These are phyloP conservation scores for Danielozyma ontarioensis DNA, from an alignment of 805 yeast species.

Conservation along the genomic window DNA sequence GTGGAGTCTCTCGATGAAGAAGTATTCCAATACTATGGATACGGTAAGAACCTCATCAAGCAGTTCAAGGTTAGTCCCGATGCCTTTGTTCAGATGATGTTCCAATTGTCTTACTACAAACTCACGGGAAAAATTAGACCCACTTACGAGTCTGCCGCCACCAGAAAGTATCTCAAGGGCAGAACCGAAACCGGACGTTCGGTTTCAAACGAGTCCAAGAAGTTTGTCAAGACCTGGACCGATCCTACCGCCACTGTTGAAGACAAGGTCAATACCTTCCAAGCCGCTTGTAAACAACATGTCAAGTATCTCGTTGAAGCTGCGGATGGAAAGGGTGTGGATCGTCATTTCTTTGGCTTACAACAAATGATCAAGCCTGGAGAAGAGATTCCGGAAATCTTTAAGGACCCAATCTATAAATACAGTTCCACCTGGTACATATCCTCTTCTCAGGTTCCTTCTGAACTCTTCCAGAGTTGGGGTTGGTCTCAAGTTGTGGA, in stretches of 20 bases:
- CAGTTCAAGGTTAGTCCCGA: constrained; percentile 86
- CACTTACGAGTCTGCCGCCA: constrained; percentile 94
- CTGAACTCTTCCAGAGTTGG: constrained; percentile 77
- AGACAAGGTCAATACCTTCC: constrained; percentile 63
- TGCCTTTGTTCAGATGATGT: constrained; percentile 83
- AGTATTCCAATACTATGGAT: constrained; percentile 75
- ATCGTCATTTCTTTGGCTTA: constrained; percentile 89
- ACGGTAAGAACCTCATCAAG: constrained; percentile 84
- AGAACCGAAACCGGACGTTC: constrained; percentile 92
- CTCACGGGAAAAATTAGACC: constrained; percentile 76
- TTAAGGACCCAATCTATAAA: constrained; percentile 66
- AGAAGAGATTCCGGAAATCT: constrained; percentile 61
- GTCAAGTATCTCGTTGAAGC: constrained; percentile 71
- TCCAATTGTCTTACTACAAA: constrained; percentile 88
- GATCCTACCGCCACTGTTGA: constrained; percentile 43
- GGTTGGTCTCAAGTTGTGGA: constrained; percentile 96
- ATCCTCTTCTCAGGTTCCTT: constrained; percentile 84
- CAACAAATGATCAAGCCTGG: constrained; percentile 61
- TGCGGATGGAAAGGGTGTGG: constrained; percentile 82
- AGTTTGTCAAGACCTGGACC: constrained; percentile 73
- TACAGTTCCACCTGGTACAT: constrained; percentile 84
- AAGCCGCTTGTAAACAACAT: constrained; percentile 71
- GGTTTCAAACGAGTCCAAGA: constrained; percentile 65
- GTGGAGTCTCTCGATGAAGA: constrained; percentile 66
- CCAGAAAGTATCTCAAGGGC: constrained; percentile 82